Conservation (phyloP, 2,329 filamentous ascomycete species). For the Paecilomyces variotii region DNA sequence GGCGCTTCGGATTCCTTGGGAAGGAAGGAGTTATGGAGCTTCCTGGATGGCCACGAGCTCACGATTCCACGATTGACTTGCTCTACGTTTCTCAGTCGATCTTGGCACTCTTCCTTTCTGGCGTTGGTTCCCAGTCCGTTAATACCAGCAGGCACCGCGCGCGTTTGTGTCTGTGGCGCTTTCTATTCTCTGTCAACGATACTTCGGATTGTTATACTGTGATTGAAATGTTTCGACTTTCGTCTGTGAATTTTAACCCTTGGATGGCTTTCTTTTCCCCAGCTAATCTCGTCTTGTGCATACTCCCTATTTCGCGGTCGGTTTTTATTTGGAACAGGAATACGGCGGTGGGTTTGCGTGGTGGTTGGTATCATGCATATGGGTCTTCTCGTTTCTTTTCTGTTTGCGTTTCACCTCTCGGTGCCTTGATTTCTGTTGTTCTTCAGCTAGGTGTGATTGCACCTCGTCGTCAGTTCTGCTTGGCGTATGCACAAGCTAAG, state of each 20-base stretch:
- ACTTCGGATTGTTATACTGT: neutral
- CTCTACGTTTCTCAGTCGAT: neutral
- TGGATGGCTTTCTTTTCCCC: neutral
- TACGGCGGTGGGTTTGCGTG: neutral
- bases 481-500: neutral
- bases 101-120: neutral
- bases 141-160: neutral
- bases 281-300: neutral
- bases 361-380: conserved; percentile 4
- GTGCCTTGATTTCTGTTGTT: conserved; percentile 1
- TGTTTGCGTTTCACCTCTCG: conserved; percentile 2
- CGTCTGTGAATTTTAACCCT: neutral
- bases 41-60: conserved; percentile 11
- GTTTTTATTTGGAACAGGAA: neutral
- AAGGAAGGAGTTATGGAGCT: conserved; percentile 12
- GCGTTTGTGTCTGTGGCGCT: neutral
- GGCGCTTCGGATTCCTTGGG: conserved; percentile 8
- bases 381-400: conserved; percentile 12
- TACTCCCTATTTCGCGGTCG: neutral
- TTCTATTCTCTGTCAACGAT: neutral
- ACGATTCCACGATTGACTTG: conserved; percentile 22
- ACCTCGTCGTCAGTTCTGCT: neutral
- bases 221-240: neutral
- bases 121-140: neutral
- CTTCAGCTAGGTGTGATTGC: neutral